Percentiles rank a stretch among this genome's conserved stretches.
phyloP scores from a whole-genome alignment of 2,329 filamentous ascomycete genomes.

The Aureobasidium sp. region DNA sequence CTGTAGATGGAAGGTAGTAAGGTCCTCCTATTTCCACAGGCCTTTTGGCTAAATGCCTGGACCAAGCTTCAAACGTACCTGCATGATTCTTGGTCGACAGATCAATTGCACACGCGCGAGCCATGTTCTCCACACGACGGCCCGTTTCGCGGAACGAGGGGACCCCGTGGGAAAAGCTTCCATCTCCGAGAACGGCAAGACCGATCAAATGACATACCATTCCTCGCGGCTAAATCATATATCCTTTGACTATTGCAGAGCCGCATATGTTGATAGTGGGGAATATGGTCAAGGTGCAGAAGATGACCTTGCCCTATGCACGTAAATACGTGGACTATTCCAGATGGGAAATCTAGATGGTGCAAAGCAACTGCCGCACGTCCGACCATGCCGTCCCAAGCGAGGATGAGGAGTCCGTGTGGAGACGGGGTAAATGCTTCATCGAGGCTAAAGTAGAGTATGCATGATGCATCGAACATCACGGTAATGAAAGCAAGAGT shows the following conservation, averaged over 20 bases:
- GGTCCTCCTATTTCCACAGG: no score
- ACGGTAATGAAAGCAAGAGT: not conserved
- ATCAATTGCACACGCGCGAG: not conserved
- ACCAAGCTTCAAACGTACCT: constrained; percentile 1
- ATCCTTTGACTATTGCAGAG: not conserved
- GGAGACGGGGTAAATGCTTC: constrained; percentile 6
- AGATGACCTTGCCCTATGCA: not conserved
- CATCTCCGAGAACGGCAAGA: no score
- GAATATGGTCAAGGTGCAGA: not conserved
- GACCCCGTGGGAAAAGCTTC: not conserved
- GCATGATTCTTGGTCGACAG: not conserved
- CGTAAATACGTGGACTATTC: not conserved
- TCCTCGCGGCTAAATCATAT: constrained; percentile 1
- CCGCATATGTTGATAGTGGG: not conserved
- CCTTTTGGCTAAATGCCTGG: not conserved
- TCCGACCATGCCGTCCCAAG: not conserved
- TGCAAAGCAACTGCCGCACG: not conserved
- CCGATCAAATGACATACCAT: not conserved
- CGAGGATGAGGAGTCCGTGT: not conserved
- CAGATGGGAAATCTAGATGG: not conserved
- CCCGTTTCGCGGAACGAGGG: not conserved
- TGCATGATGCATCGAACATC: constrained; percentile 7
- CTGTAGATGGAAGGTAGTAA: not conserved
- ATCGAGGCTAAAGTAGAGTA: constrained; percentile 5
- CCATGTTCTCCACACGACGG: not conserved